Conservation (phyloP, 2,329 filamentous ascomycete genomes). For the Colletotrichum tofieldiae region DNA sequence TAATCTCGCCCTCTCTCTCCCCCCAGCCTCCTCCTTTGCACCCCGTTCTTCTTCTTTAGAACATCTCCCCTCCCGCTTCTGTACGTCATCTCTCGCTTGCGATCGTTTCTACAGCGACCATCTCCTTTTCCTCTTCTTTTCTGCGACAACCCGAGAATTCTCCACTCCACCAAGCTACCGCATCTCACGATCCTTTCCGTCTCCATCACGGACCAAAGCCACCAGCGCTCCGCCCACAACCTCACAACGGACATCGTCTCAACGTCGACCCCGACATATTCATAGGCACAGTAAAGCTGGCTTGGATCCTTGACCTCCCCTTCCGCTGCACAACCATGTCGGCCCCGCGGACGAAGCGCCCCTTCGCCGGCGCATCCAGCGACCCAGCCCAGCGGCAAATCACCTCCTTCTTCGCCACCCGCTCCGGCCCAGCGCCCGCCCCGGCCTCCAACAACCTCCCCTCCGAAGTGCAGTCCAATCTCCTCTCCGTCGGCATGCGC, state of each 20-base stretch:
- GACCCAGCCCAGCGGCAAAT: constrained; percentile 75
- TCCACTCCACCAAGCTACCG: constrained; percentile 40
- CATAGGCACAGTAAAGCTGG: constrained; percentile 1
- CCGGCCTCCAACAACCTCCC: constrained; percentile 68
- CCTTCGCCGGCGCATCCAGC: constrained; percentile 72
- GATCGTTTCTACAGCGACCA: constrained; percentile 38
- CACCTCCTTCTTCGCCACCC: constrained; percentile 71
- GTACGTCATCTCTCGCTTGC: constrained; percentile 33
- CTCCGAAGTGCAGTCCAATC: constrained; percentile 79
- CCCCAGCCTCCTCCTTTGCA: constrained; percentile 5
- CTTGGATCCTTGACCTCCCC: constrained; percentile 12
- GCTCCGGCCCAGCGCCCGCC: constrained; percentile 32
- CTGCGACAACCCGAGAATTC: constrained; percentile 32
- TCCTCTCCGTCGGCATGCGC: constrained; percentile 95
- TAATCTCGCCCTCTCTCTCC: constrained; percentile 24
- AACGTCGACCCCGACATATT: constrained; percentile 8
- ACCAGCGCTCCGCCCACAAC: constrained; percentile 23
- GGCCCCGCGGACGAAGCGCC: constrained; percentile 71
- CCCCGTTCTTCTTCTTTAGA: constrained; percentile 10
- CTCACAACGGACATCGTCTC: constrained; percentile 1
- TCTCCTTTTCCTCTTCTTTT: neutral
- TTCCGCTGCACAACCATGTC: constrained; percentile 59
- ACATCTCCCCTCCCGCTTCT: constrained; percentile 25
- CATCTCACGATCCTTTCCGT: constrained; percentile 19
- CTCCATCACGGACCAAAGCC: neutral